These are phyloP conservation scores for Lactifluus piperatus DNA, from an alignment of 768 basidiomycete genomes.

Conservation along the genomic window DNA sequence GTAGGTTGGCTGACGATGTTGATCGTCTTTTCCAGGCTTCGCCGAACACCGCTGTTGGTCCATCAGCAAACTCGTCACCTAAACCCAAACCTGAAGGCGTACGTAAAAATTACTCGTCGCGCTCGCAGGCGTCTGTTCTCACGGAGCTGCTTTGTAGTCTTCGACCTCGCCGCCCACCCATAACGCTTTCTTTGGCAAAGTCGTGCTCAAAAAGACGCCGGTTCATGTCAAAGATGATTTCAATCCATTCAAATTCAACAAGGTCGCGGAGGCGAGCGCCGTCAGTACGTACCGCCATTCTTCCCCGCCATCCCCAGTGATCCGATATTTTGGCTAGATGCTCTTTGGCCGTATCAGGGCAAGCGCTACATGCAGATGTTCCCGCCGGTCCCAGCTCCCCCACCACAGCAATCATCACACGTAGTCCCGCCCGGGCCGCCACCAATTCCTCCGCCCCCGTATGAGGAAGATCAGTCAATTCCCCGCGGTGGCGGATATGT, in stretches of 20 bases:
- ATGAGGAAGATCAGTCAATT: slow-evolving; percentile 65
- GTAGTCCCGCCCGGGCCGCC: slow-evolving; percentile 62
- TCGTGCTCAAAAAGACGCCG: slow-evolving; percentile 64
- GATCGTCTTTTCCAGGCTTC: slow-evolving; percentile 24
- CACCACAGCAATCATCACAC: slow-evolving; percentile 56
- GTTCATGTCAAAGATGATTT: slow-evolving; percentile 95
- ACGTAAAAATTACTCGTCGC: neutral
- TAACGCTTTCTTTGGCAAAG: slow-evolving; percentile 88
- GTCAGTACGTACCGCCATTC: slow-evolving; percentile 47
- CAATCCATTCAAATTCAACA: slow-evolving; percentile 88
- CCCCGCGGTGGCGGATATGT: slow-evolving; percentile 59
- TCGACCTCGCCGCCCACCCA: slow-evolving; percentile 36
- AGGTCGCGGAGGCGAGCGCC: slow-evolving; percentile 64
- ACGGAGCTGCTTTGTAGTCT: neutral
- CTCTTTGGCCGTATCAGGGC: slow-evolving; percentile 83
- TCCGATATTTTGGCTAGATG: slow-evolving; percentile 34
- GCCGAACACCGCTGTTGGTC: slow-evolving; percentile 22
- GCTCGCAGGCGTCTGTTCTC: neutral
- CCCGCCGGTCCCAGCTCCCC: slow-evolving; percentile 50
- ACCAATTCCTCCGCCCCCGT: slow-evolving; percentile 62
- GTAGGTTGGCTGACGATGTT: neutral
- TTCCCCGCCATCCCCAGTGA: neutral
- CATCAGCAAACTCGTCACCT: slow-evolving; percentile 19
- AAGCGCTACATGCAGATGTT: slow-evolving; percentile 79
- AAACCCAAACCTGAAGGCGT: slow-evolving; percentile 24